A percentile compares a stretch with the other conserved stretches of the same genome.
Evolutionary conservation across 2,329 filamentous ascomycete species (phyloP).

Genomic region (Didymella sp.): DNA sequence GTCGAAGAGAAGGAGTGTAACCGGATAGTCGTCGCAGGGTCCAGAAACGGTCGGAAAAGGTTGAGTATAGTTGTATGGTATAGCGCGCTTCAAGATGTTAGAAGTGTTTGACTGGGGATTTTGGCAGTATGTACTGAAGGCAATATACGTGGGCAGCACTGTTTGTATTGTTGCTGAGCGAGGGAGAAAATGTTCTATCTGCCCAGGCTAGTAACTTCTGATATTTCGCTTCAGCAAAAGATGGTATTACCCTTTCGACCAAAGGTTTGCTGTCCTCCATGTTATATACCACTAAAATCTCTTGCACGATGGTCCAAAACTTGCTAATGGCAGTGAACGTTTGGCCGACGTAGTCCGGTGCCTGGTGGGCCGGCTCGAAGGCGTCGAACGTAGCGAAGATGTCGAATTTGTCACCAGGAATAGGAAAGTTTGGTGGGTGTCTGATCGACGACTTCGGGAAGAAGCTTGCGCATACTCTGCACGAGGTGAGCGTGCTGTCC

Average conservation of each 20-base stretch:
- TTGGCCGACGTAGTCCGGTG: background rate
- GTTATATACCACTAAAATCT: slow-evolving; percentile 10
- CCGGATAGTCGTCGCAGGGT: background rate
- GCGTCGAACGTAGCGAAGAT: background rate
- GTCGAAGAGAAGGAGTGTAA: slow-evolving; percentile 7
- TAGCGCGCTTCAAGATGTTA: slow-evolving; percentile 1
- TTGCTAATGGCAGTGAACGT: slow-evolving; percentile 7
- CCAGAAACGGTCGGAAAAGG: slow-evolving; percentile 8
- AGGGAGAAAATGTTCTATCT: slow-evolving; percentile 1
- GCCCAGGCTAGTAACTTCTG: slow-evolving; percentile 9
- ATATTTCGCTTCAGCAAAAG: slow-evolving; percentile 13
- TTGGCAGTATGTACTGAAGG: slow-evolving; percentile 4
- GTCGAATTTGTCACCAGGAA: slow-evolving; percentile 1
- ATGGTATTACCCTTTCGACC: slow-evolving; percentile 8
- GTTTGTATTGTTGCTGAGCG: background rate
- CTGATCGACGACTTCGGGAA: slow-evolving; percentile 8
- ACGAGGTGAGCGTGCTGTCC: slow-evolving; percentile 6
- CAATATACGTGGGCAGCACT: slow-evolving; percentile 4
- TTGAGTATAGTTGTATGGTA: slow-evolving; percentile 9
- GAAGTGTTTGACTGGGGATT: background rate
- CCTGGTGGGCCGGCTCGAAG: background rate
- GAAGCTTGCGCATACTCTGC: slow-evolving; percentile 7
- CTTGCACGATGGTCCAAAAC: slow-evolving; percentile 7
- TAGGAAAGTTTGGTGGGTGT: slow-evolving; percentile 1
- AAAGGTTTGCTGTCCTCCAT: background rate